Evolutionary conservation across 306 rosid species (phyloP).

Genomic region (Glycine latifolia): DNA sequence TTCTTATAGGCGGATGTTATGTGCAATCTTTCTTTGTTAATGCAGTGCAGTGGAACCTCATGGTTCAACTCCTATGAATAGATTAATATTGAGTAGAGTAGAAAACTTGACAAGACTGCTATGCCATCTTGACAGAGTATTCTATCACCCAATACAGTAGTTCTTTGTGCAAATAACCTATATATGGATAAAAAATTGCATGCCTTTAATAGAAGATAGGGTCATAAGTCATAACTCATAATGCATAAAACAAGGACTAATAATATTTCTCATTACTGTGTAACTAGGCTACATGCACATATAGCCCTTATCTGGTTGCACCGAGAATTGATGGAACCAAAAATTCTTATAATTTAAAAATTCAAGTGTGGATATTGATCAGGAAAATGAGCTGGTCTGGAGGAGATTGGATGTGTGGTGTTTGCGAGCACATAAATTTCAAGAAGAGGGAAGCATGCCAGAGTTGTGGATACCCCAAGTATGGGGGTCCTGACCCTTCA

Average conservation of each 20-base stretch:
- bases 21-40: conserved; percentile 30
- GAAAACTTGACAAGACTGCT: conserved; percentile 35
- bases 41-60: conserved; percentile 35
- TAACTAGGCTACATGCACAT: conserved; percentile 33
- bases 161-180: conserved; percentile 26
- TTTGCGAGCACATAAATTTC: conserved; percentile 89
- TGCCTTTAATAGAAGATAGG: conserved; percentile 31
- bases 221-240: not conserved
- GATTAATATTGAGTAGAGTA: not conserved
- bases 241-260: conserved; percentile 20
- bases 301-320: too few species aligned
- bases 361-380: conserved; percentile 21
- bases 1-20: conserved; percentile 14
- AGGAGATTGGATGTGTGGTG: conserved; percentile 97
- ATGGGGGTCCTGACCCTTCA: conserved; percentile 88
- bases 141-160: conserved; percentile 23
- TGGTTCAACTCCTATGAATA: conserved; percentile 23
- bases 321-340: conserved; percentile 21
- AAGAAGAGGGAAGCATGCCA: conserved; percentile 90
- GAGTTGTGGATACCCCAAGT: conserved; percentile 83
- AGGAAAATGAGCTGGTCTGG: conserved; percentile 90
- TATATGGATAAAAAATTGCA: conserved; percentile 33
- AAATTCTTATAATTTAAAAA: conserved; percentile 28
- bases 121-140: conserved; percentile 28
- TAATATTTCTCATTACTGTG: conserved; percentile 35